Base-by-base conservation (phyloP, 176 grass and related monocot genomes). In the Oryza glaberrima region DNA sequence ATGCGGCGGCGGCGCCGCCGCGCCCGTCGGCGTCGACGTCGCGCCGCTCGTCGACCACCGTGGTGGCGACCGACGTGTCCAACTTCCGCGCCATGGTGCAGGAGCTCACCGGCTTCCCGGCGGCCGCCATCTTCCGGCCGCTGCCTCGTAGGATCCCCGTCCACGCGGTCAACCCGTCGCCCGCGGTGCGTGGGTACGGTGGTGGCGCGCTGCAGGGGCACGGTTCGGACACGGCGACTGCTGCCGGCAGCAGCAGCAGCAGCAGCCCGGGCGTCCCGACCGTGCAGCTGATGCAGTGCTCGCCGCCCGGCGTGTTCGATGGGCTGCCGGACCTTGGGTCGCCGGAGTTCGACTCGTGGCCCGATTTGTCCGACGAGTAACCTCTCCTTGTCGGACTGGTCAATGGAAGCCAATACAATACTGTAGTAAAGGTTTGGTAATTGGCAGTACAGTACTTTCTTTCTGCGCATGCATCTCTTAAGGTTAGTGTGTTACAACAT, bases 21-120 rank as follows among this genome's bases (percentile, higher is more conserved):
- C 10, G 34, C 35, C 70, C 65, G 25, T 16, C 77, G 81, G 19
- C 84, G 69, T 81, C 77, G 81, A 19, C 84, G 69, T 81, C 72
- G 77, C 69, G 80, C 11, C 75, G 80, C 10, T 86, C 88, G 69
- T 79, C 88, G 40, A 87, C 84, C 75, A 90, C 88, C 49, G 84
- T 90, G 20, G 84, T 90, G 5, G 32, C 88, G 0, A 99, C 96
- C 20, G 90, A 99, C 86, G 91, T 89, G 44, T 84, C 86, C 66
- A 99, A 96, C 77, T 99, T 99, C 83, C 93, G 93, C 46, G 86
- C 93, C 89, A 96, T 92, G 93, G 96, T 99, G 78, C 96, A 99
- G 79, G 93, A 99, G 90, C 88, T 99, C 91, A 99, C 96, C 19
- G 93, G 96, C 52, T 99, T 94, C 86, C 93, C 91, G 11, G 15